These are phyloP conservation scores for Vigna trinervia DNA, from an alignment of 306 rosid species.

Conservation along the genomic window DNA sequence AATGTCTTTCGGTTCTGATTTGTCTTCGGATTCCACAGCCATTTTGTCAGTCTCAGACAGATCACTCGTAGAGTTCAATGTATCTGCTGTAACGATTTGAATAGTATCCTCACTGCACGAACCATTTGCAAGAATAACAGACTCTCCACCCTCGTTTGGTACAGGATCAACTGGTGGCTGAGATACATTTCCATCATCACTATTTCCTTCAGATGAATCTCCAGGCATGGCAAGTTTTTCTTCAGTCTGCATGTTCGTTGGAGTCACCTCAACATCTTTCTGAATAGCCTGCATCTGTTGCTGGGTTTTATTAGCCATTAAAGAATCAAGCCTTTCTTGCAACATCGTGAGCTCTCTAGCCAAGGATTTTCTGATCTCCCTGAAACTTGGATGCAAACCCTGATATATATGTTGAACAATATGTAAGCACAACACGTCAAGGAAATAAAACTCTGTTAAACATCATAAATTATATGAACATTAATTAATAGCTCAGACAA, in stretches of 20 bases:
- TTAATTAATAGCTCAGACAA: background rate
- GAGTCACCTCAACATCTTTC: conserved; percentile 33
- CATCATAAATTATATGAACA: background rate
- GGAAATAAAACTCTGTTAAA: background rate
- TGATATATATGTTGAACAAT: conserved; percentile 30
- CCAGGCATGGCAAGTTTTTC: background rate
- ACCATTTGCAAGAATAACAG: background rate
- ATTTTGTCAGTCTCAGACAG: background rate
- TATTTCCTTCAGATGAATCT: conserved; percentile 24
- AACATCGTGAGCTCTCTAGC: conserved; percentile 76
- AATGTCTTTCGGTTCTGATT: background rate
- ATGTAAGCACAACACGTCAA: background rate
- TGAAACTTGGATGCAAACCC: conserved; percentile 72
- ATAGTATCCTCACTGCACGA: background rate
- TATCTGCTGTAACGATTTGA: background rate
- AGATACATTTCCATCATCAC: conserved; percentile 3
- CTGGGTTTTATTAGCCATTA: conserved; percentile 37
- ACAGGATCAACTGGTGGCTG: background rate
- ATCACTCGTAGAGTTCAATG: background rate
- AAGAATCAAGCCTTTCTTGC: conserved; percentile 76
- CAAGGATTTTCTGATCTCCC: conserved; percentile 81
- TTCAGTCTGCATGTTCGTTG: background rate
- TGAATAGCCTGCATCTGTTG: conserved; percentile 30
- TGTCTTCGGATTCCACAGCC: conserved; percentile 1
- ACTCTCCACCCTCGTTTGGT: background rate